Base-by-base conservation (phyloP, 202 grass and related monocot species). In the Musa balbisiana region DNA sequence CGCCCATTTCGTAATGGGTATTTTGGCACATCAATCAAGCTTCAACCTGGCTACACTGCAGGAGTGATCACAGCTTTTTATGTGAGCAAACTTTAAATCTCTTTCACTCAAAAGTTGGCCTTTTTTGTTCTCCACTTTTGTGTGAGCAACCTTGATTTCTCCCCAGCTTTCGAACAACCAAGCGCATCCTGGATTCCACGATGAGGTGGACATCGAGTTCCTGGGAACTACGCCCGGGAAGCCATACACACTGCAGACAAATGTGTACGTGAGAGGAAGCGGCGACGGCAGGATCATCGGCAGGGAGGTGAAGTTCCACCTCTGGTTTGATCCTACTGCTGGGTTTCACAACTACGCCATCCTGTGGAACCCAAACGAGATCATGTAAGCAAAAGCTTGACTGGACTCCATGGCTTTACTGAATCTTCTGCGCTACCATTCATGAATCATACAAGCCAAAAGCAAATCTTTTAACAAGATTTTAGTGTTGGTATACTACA, bases 221-320 rank as follows among this genome's bases (percentile, higher is more conserved):
- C 72, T 74, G 25, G 72, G 72, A 25, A 74, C 72, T 53, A 74
- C 55, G 72, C 72, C 72, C 8, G 72, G 72, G 3, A 60, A 74
- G 54, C 72, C 72, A 21, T 74, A 74, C 27, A 74, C 54, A 16
- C 53, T 74, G 25, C 72, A 74, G 53, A 74, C 72, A 11, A 74
- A 74, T 14, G 72, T 74, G 72, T 74, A 74, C 72, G 55, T 74
- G 54, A 74, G 72, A n/a, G 72, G 72, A 13, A 74, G 72, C 52
- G 72, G 72, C 25, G 72, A 74, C 29, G 54, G 54, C 2, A 27
- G 54, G 72, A 59, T 74, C 72, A 59, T 74, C 17, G 72, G 72
- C 8, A 58, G 72, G 72, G 72, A 74, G 72, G 60, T 74, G 72
- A 74, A 74, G 72, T 74, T 74, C 25, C 72, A 74, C 17, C 27